These are phyloP conservation scores for Batkoa obscura DNA, from an alignment of 371 early-diverging fungal genomes.

Conservation along the genomic window DNA sequence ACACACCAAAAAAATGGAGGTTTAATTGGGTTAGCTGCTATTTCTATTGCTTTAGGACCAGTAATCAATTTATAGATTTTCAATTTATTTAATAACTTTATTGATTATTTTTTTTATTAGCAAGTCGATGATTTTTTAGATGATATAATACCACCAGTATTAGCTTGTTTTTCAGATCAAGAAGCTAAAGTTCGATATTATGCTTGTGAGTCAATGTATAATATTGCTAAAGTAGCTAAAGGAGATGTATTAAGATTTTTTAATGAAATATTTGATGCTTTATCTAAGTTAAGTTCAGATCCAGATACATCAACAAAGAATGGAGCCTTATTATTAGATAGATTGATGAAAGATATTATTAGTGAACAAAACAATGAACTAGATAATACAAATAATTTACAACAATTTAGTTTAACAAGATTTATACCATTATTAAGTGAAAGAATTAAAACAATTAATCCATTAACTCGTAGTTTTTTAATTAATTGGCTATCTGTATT, in stretches of 20 bases:
- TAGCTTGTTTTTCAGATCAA: conserved; percentile 68
- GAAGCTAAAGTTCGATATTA: conserved; percentile 83
- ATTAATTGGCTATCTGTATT: conserved; percentile 80
- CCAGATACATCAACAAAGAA: conserved; percentile 66
- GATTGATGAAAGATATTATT: conserved; percentile 83
- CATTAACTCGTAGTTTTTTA: conserved; percentile 69
- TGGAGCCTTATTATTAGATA: conserved; percentile 72
- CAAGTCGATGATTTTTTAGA: conserved; percentile 42
- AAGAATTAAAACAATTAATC: conserved; percentile 67
- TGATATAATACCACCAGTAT: conserved; percentile 70
- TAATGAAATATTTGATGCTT: conserved; percentile 80
- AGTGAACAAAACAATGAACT: conserved; percentile 35
- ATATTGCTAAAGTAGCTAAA: conserved; percentile 81
- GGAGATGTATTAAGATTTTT: conserved; percentile 66
- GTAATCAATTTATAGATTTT: conserved; percentile 17
- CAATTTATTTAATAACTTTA: too few species aligned
- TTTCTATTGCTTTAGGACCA: conserved; percentile 64
- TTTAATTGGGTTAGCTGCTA: conserved; percentile 71
- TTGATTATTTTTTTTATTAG: conserved; percentile 12
- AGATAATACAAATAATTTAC: conserved; percentile 16
- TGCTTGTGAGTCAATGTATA: conserved; percentile 88
- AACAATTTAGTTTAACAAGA: conserved; percentile 57
- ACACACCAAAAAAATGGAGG: conserved; percentile 80
- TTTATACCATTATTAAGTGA: conserved; percentile 79
- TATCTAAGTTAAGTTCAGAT: conserved; percentile 74